Conservation (phyloP, 805 yeast genomes). For the Priceomyces fermenticarens region DNA sequence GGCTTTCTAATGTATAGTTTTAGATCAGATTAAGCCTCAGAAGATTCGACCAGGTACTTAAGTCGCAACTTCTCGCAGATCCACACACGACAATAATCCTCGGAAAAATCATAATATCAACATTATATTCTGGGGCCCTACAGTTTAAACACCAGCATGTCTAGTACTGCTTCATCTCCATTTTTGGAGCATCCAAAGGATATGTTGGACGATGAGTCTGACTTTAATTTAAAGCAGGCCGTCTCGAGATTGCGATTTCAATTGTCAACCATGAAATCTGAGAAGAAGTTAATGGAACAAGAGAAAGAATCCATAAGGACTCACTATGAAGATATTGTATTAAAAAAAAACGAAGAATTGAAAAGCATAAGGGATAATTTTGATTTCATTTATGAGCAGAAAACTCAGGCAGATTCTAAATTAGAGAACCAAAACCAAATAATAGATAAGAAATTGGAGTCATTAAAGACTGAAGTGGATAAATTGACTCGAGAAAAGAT, state of each 20-base stretch:
- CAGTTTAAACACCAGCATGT: constrained; percentile 3
- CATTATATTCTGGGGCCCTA: no score
- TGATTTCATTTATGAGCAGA: constrained; percentile 32
- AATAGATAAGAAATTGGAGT: constrained; percentile 14
- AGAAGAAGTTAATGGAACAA: constrained; percentile 28
- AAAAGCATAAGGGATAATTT: constrained; percentile 32
- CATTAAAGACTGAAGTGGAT: constrained; percentile 16
- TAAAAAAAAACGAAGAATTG: constrained; percentile 30
- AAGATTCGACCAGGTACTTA: neutral
- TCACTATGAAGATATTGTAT: constrained; percentile 26
- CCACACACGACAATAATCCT: constrained; percentile 5
- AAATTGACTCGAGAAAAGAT: constrained; percentile 2
- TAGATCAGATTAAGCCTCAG: no score
- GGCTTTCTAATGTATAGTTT: neutral
- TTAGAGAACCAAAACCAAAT: constrained; percentile 28
- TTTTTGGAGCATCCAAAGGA: constrained; percentile 23
- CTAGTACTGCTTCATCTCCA: constrained; percentile 20
- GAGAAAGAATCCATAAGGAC: constrained; percentile 20
- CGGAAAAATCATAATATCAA: neutral
- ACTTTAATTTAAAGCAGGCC: constrained; percentile 13
- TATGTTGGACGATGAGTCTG: constrained; percentile 11
- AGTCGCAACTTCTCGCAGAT: neutral
- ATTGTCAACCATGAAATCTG: constrained; percentile 28
- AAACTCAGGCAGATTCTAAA: constrained; percentile 30
- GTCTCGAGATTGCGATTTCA: constrained; percentile 32